phyloP scores from a whole-genome alignment of 441 rosid species.

The Adansonia grandidieri region DNA sequence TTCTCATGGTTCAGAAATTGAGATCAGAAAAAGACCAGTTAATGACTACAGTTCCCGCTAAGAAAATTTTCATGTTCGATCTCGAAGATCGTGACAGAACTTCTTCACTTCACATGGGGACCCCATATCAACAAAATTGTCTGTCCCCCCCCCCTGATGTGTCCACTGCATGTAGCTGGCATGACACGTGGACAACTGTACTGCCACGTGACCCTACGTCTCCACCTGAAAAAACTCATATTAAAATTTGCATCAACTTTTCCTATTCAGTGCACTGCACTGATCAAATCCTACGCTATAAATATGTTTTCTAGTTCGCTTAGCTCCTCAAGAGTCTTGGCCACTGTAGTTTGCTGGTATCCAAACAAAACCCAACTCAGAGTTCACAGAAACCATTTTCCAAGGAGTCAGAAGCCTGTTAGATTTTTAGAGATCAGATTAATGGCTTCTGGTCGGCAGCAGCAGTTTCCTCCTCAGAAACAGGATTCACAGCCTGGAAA shows the following conservation, averaged over 20 bases:
- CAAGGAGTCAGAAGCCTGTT: slow-evolving; percentile 19
- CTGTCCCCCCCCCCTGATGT: slow-evolving; percentile 28
- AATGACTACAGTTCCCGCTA: too few relatives aligned
- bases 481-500: slow-evolving; percentile 71
- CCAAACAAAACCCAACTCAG: slow-evolving; percentile 31
- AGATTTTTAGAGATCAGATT: background rate
- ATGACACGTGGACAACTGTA: slow-evolving; percentile 2
- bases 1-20: background rate
- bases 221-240: slow-evolving; percentile 2
- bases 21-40: background rate
- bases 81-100: background rate
- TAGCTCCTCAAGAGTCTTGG: slow-evolving; percentile 4
- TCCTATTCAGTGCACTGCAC: background rate
- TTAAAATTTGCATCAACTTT: background rate
- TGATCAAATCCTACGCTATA: background rate
- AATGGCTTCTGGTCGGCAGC: slow-evolving; percentile 56
- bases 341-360: slow-evolving; percentile 21
- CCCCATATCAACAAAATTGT: slow-evolving; percentile 13
- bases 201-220: slow-evolving; percentile 30
- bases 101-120: background rate
- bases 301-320: slow-evolving; percentile 31
- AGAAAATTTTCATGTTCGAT: too few relatives aligned
- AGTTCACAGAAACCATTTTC: slow-evolving; percentile 24
- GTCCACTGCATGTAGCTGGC: slow-evolving; percentile 24
- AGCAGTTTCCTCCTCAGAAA: slow-evolving; percentile 58